Base-by-base conservation (phyloP, 2,329 filamentous ascomycete species). In the Aspergillus novoparasiticus region DNA sequence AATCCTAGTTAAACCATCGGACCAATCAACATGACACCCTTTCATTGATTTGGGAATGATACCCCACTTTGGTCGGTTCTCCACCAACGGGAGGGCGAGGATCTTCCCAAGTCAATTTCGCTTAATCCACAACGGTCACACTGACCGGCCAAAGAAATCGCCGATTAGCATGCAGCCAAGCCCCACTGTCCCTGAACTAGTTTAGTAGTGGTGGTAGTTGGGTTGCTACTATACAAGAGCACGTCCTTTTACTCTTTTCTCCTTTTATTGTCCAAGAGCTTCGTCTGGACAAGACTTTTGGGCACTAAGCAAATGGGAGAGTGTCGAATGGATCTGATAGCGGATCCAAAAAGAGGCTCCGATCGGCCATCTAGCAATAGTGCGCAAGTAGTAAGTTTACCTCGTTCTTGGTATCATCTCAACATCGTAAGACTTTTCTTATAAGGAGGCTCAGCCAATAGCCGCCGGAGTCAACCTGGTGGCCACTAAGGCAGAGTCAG, bases 101-200 rank as follows among this genome's bases (percentile, higher is more conserved):
- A 70, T 71, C 69, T 68, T 60, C 68, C 65, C 43, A 61, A 36
- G 62, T 68, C 66, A 76, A 76, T 76, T 75, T 76, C 73, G 71
- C 70, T 74, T 73, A 71, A 61, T 32, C 70, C 63, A 70, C 67
- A 62, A 64, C 62, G 65, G 68, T 66, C 59, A 60, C 56, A 69
- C 67, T 66, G 65, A 30, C 39, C n/a, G 61, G 50, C 69, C 67
- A 69, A 69, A 55, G 57, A 65, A 58, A 63, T 62, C 59, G 53
- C 66, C 64, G 63, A 66, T 28, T 54, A 32, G 53, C 63, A 26
- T 61, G 43, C 57, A 39, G 61, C 67, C 66, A 65, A 66, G 68
- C 28, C 61, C 59, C 62, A 28, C 59, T 32, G 65, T 65, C 60
- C 67, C 67, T 68, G 64, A 67, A 61, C n/a, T 41, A 41, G 39